Evolutionary conservation across 2,329 filamentous ascomycete genomes (phyloP), one percentile per base, ranked within the genome.

Genomic region (Anisogramma anomala): DNA sequence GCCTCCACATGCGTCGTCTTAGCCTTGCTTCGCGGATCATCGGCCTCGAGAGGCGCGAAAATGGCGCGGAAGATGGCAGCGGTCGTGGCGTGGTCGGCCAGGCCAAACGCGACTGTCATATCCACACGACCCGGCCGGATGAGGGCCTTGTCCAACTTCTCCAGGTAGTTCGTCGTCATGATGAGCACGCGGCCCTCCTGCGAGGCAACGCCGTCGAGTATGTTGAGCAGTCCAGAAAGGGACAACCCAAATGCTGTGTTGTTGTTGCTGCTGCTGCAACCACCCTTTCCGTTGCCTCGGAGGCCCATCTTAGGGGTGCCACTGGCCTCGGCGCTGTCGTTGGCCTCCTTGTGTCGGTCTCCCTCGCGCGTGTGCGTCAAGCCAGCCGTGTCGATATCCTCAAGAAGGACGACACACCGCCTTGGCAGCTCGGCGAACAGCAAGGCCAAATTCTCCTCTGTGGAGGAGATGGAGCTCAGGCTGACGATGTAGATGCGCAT

Each of bases 221-320:
- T 81, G 58, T 91, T 91, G 35, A 91, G 73, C 2, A 91, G 66
- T 0, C 82, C 83, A 0, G 82, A 86, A 2, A 91, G 69, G 0
- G 82, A 84, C 33, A 91, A 60, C 3, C 68, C 60, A 2, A 57
- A 52, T 17, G 36, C 20, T 17, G 45, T 49, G 43, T 31, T 34
- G n/a, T 39, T 48, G 20, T 43, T 53, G 40, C 40, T 56, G 22
- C 47, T 46, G 13, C 49, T 51, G 27, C 53, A 55, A 18, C 20
- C 39, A 11, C 40, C 33, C 17, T 49, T 41, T 50, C 51, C 48
- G n/a, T 30, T 38, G n/a, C 36, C 35, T 6, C 35, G 36, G 3
- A 9, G 35, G 14, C 7, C 39, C 35, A 3, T 26, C 23, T 31
- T 36, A 30, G 27, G 28, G 4, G 36, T n/a, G n/a, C n/a, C n/a